Conservation (phyloP, 768 basidiomycete species). For the Termitomyces titanicus region DNA sequence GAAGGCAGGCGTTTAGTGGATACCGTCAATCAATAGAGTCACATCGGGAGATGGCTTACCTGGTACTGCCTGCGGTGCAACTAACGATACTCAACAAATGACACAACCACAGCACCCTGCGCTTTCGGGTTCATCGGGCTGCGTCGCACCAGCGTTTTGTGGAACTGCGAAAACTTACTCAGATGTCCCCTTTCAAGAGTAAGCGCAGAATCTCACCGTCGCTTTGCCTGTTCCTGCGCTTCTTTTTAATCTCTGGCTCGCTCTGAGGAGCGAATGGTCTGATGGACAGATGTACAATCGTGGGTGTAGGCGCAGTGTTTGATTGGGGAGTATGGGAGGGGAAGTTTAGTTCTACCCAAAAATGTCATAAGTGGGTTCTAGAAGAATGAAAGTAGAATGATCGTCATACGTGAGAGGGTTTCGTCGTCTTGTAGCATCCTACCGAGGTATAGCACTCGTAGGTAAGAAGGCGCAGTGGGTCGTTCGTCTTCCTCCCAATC, state of each 20-base stretch:
- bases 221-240: conserved; percentile 29
- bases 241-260: conserved; percentile 56
- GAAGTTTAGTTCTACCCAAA: conserved; percentile 34
- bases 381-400: conserved; percentile 5
- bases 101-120: conserved; percentile 18
- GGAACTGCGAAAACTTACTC: background rate
- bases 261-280: conserved; percentile 51
- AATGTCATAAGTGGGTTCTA: background rate
- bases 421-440: conserved; percentile 85
- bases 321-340: conserved; percentile 32
- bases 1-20: background rate
- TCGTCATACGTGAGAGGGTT: conserved; percentile 54
- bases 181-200: background rate
- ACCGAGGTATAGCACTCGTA: conserved; percentile 73
- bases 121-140: conserved; percentile 4
- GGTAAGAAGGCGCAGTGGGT: conserved; percentile 72
- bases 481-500: conserved; percentile 83
- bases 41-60: background rate
- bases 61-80: background rate
- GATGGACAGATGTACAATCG: conserved; percentile 76
- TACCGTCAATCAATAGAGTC: background rate
- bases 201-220: conserved; percentile 23
- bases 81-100: conserved; percentile 12
- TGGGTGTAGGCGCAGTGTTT: conserved; percentile 35
- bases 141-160: background rate